Percentiles rank a stretch among this genome's conserved stretches.
Conservation (phyloP, 225 moss, liverwort and hornwort genomes). For the Anthoceros angustus region DNA sequence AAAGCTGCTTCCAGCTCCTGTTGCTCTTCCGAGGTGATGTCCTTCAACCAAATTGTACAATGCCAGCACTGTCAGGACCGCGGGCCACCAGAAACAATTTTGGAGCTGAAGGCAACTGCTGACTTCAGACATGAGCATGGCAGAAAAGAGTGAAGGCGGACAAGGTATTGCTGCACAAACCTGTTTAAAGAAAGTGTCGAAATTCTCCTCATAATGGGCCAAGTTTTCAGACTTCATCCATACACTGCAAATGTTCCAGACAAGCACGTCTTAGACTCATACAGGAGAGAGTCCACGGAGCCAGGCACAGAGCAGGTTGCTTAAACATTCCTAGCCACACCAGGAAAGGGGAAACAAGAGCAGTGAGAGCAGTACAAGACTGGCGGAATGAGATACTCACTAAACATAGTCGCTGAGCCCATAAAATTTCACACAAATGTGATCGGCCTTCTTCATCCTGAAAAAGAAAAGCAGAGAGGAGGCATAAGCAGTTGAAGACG, state of each 20-base stretch:
- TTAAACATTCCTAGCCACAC: neutral
- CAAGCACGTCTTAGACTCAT: too few species aligned
- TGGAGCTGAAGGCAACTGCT: neutral
- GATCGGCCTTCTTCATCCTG: constrained; percentile 74
- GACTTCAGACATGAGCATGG: too few species aligned
- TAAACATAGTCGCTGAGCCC: constrained; percentile 39
- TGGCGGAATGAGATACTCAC: constrained; percentile 18
- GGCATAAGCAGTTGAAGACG: neutral
- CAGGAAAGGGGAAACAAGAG: neutral
- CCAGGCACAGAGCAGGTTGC: neutral
- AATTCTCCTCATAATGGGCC: constrained; percentile 51
- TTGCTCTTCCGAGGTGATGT: neutral
- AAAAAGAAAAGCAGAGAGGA: neutral
- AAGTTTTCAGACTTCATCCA: constrained; percentile 70
- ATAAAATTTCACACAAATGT: constrained; percentile 75
- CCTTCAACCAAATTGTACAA: neutral
- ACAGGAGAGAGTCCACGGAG: too few species aligned
- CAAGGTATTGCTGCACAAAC: constrained; percentile 12
- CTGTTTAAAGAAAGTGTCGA: constrained; percentile 68
- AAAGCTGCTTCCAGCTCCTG: neutral
- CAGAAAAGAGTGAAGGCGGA: too few species aligned
- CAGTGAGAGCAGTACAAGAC: neutral
- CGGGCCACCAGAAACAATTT: neutral
- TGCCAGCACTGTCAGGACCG: neutral
- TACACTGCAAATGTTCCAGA: constrained; percentile 32